These are phyloP conservation scores for Arbutus unedo DNA, from an alignment of 148 eudicot genomes.

Conservation along the genomic window DNA sequence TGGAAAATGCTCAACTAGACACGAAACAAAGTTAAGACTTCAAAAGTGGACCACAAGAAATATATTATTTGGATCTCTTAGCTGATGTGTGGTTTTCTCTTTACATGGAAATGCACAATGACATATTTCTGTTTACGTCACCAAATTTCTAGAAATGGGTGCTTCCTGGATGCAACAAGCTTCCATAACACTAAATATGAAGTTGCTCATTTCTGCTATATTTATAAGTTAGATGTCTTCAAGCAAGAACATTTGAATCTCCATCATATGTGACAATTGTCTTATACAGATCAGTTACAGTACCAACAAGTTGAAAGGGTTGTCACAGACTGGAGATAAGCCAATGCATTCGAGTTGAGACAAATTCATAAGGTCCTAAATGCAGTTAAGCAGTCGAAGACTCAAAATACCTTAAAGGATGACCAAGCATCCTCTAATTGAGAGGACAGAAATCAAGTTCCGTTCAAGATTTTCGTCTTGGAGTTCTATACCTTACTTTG, in stretches of 20 bases:
- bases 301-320: background rate
- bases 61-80: background rate
- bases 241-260: background rate
- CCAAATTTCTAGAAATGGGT: background rate
- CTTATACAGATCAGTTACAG: background rate
- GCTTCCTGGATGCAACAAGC: background rate
- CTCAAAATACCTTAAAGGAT: background rate
- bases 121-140: background rate
- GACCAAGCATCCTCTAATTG: background rate
- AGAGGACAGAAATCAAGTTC: background rate
- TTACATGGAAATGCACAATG: background rate
- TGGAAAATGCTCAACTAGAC: background rate
- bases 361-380: background rate
- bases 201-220: background rate
- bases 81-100: background rate
- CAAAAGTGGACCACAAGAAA: background rate
- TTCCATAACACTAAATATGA: background rate
- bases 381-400: background rate
- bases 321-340: background rate
- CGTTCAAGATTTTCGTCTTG: background rate
- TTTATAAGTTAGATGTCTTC: slow-evolving; percentile 4
- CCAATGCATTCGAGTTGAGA: background rate
- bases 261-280: background rate
- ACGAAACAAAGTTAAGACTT: background rate
- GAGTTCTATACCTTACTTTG: background rate